Evolutionary conservation across 2,329 filamentous ascomycete species (phyloP).

Genomic region (Claviceps sp.): DNA sequence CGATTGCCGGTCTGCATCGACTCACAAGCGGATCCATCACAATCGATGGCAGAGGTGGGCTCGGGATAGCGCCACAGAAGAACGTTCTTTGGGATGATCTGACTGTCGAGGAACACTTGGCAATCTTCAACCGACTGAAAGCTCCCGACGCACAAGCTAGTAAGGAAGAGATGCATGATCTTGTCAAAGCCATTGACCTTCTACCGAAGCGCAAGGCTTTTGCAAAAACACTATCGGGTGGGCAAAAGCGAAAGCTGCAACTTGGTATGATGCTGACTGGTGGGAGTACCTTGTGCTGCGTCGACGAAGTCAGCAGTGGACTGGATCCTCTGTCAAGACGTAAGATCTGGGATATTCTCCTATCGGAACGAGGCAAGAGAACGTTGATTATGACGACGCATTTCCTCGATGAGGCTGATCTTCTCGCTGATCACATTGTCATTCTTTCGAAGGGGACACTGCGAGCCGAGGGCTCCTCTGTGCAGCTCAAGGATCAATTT

Average conservation of each 20-base stretch:
- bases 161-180: slow-evolving; percentile 43
- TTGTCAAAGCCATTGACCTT: slow-evolving; percentile 63
- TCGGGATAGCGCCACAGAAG: slow-evolving; percentile 83
- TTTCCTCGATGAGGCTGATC: slow-evolving; percentile 85
- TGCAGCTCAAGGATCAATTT: slow-evolving; percentile 68
- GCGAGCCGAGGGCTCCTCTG: slow-evolving; percentile 71
- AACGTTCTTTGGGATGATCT: slow-evolving; percentile 89
- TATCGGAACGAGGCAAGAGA: slow-evolving; percentile 67
- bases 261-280: slow-evolving; percentile 93
- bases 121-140: slow-evolving; percentile 75
- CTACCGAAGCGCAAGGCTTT: slow-evolving; percentile 57
- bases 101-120: slow-evolving; percentile 73
- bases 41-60: slow-evolving; percentile 62
- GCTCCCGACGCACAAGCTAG: slow-evolving; percentile 41
- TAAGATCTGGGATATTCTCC: slow-evolving; percentile 88
- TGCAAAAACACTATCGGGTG: slow-evolving; percentile 71
- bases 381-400: slow-evolving; percentile 86
- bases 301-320: slow-evolving; percentile 84
- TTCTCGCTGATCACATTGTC: slow-evolving; percentile 77
- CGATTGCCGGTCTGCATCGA: slow-evolving; percentile 69
- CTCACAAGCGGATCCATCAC: slow-evolving; percentile 64
- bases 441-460: slow-evolving; percentile 76
- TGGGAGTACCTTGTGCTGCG: slow-evolving; percentile 73
- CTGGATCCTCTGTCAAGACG: slow-evolving; percentile 74
- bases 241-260: slow-evolving; percentile 85